These are phyloP conservation scores for Clathrus columnatus DNA, from an alignment of 768 basidiomycete genomes.

Conservation along the genomic window DNA sequence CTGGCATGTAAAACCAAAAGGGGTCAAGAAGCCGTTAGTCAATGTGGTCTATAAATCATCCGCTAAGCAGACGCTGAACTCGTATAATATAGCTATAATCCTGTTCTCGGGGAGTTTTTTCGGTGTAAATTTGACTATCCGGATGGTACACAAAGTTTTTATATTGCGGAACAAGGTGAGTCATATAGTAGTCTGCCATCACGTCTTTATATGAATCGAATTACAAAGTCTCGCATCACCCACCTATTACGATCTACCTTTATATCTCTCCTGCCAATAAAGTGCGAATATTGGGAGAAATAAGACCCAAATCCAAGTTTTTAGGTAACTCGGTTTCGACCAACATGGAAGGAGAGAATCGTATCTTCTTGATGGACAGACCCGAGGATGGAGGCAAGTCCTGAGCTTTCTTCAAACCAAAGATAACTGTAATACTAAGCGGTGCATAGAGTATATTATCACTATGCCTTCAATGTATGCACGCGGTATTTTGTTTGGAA, in stretches of 20 bases:
- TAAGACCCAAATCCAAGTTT: conserved; percentile 93
- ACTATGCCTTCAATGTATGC: conserved; percentile 99
- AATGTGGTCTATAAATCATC: conserved; percentile 6
- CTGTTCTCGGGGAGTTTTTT: conserved; percentile 96
- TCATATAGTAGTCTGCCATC: neutral
- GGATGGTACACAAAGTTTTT: conserved; percentile 89
- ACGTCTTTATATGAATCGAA: neutral
- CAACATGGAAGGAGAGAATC: conserved; percentile 92
- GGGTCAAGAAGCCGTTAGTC: conserved; percentile 95
- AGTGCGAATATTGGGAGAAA: conserved; percentile 81
- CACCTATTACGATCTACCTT: conserved; percentile 91
- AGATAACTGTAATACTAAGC: neutral
- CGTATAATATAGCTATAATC: conserved; percentile 67
- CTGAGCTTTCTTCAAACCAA: conserved; percentile 2
- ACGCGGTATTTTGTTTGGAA: conserved; percentile 77
- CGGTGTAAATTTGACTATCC: conserved; percentile 90
- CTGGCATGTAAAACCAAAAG: conserved; percentile 99
- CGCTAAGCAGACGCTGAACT: conserved; percentile 5
- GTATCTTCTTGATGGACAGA: conserved; percentile 71
- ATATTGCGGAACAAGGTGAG: conserved; percentile 90
- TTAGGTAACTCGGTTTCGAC: conserved; percentile 96
- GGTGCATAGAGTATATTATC: conserved; percentile 62
- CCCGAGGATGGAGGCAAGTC: conserved; percentile 79
- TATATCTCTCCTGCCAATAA: conserved; percentile 90
- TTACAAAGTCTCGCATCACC: conserved; percentile 80